These are phyloP conservation scores for Paramarasmius palmivorus DNA, from an alignment of 1,284 basidiomycete species.

Conservation along the genomic window DNA sequence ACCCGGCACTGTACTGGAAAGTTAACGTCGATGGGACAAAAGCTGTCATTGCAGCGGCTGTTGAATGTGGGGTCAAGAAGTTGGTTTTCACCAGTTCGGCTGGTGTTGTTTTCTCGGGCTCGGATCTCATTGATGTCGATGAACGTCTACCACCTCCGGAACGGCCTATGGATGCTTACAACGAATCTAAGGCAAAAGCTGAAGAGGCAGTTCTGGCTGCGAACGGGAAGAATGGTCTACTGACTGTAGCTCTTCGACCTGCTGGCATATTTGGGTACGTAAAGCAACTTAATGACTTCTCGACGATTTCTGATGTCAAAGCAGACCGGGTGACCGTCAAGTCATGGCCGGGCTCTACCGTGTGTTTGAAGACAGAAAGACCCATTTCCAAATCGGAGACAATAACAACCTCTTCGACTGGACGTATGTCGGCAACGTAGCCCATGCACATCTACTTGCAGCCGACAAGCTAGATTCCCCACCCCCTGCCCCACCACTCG, in stretches of 20 bases:
- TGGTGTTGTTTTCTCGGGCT: constrained; percentile 89
- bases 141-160: constrained; percentile 83
- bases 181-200: constrained; percentile 93
- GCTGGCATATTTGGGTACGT: constrained; percentile 95
- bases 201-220: constrained; percentile 85
- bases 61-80: constrained; percentile 74
- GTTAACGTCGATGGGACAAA: constrained; percentile 95
- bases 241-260: constrained; percentile 90
- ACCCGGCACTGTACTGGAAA: constrained; percentile 81
- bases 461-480: constrained; percentile 76
- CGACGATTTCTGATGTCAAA: constrained; percentile 9
- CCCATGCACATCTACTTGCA: constrained; percentile 92
- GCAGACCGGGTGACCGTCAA: constrained; percentile 90
- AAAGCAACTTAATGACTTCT: background rate
- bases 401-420: constrained; percentile 97
- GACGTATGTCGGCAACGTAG: constrained; percentile 97
- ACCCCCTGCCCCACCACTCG: constrained; percentile 37
- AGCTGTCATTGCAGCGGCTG: constrained; percentile 81
- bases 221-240: constrained; percentile 80
- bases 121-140: constrained; percentile 84
- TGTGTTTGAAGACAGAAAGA: constrained; percentile 82
- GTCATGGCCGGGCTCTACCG: constrained; percentile 80
- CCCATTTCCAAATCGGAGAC: constrained; percentile 91
- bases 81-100: constrained; percentile 96
- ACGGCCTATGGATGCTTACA: constrained; percentile 88